Base-by-base conservation (phyloP, 495 filamentous ascomycete genomes). In the Xylaria venustula region DNA sequence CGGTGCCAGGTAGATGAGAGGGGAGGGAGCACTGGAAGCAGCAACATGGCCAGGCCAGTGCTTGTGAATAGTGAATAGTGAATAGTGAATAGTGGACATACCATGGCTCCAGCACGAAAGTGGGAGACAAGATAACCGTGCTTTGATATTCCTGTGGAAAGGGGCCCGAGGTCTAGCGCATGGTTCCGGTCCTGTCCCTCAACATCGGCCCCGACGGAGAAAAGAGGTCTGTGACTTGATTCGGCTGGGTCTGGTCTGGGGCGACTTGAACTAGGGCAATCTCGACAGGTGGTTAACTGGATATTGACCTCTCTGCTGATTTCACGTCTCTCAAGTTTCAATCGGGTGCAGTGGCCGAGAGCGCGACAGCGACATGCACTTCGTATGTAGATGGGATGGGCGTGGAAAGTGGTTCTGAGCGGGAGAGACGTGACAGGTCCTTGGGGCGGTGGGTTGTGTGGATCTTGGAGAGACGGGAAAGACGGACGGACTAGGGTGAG, bases 161-260 rank as follows among this genome's bases (percentile, higher is more conserved):
- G 47, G 20, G 47, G 37, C 11, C 14, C n/a, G 47, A 22, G 47
- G 26, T 52, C 28, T 46, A 37, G 47, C 57, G 19, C 57, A 60
- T 60, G n/a, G 56, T 59, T 59, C 17, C 56, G 56, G 56, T 50
- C 9, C 36, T 52, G 47, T 44, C 36, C 37, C 25, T 52, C 17
- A 37, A 45, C 47, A 26, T 41, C 25, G 26, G 48, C 37, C 37
- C 32, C n/a, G 14, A 4, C 17, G 8, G 19, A 32, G 20, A 53
- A 17, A 20, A 41, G 34, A 2, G 14, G 28, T 5, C n/a, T 14
- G 9, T 49, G 44, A 14, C 42, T 28, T 28, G 44, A 47, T 36
- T 23, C 9, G 46, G 20, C 7, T n/a, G 12, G 22, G 19, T 3
- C n/a, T 45, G 2, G 42, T 20, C 14, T 40, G 37, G 37, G 7